A percentile compares a stretch with the other conserved stretches of the same genome.
Conservation (phyloP, 2,329 filamentous ascomycete species). For the Samsoniella hepiali region DNA sequence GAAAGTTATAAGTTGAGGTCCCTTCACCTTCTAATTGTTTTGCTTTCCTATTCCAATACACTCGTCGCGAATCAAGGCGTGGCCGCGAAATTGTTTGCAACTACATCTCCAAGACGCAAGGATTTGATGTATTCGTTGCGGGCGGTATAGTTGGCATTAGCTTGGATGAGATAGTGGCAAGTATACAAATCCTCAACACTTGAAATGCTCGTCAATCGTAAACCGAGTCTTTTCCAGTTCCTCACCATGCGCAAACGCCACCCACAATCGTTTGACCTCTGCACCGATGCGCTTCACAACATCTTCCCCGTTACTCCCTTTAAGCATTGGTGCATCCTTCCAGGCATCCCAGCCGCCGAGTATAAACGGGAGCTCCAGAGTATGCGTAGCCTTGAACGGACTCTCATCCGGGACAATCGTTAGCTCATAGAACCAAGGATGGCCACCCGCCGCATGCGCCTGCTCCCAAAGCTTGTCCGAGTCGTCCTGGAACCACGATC, state of each 20-base stretch:
- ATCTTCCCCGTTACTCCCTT: constrained; percentile 6
- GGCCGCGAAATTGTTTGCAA: too few species aligned
- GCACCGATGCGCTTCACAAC: constrained; percentile 18
- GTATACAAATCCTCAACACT: not conserved
- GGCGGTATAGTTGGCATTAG: too few species aligned
- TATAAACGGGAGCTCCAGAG: constrained; percentile 22
- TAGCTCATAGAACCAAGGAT: constrained; percentile 19
- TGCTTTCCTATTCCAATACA: too few species aligned
- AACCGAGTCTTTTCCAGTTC: not conserved
- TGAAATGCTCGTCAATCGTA: constrained; percentile 16
- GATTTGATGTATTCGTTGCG: too few species aligned
- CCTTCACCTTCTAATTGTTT: too few species aligned
- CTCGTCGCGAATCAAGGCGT: too few species aligned
- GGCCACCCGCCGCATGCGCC: constrained; percentile 6
- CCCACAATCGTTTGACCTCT: constrained; percentile 20
- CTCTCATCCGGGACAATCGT: constrained; percentile 15
- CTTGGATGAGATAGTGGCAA: too few species aligned
- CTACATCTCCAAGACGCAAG: too few species aligned
- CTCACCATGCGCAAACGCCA: constrained; percentile 20
- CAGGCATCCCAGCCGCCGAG: constrained; percentile 21
- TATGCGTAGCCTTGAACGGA: constrained; percentile 20
- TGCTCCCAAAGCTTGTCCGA: constrained; percentile 4
- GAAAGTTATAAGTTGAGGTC: too few species aligned
- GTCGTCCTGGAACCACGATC: not conserved
- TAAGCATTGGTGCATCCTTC: constrained; percentile 24